phyloP scores from a whole-genome alignment of 768 basidiomycete species.

The Boletus reticulatus region DNA sequence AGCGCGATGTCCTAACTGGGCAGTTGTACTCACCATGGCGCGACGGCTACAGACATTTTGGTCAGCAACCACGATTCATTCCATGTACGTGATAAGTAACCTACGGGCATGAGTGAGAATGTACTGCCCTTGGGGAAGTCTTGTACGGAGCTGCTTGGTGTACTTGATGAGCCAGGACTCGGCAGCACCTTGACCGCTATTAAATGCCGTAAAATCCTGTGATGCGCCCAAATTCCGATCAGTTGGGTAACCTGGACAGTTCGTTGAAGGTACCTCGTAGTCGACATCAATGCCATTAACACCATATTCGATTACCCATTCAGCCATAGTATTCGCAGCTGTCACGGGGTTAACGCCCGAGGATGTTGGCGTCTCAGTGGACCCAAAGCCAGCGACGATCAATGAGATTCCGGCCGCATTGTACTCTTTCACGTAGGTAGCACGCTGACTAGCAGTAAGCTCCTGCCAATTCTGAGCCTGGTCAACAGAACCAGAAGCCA shows the following conservation, averaged over 20 bases:
- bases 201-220: conserved; percentile 33
- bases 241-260: not conserved
- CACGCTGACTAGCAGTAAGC: conserved; percentile 38
- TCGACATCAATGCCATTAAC: conserved; percentile 56
- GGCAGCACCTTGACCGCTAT: conserved; percentile 35
- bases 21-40: conserved; percentile 14
- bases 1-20: not conserved
- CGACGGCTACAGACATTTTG: conserved; percentile 6
- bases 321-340: conserved; percentile 43
- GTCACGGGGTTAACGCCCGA: conserved; percentile 37
- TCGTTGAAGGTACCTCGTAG: conserved; percentile 37
- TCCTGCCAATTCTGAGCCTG: conserved; percentile 45
- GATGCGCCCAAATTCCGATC: not conserved
- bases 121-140: conserved; percentile 33
- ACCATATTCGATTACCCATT: conserved; percentile 45
- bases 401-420: conserved; percentile 55
- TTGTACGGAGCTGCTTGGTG: conserved; percentile 29
- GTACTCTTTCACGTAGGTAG: conserved; percentile 45
- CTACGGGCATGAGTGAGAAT: conserved; percentile 36
- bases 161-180: conserved; percentile 35
- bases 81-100: conserved; percentile 1
- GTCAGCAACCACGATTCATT: not conserved
- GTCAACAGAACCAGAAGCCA: conserved; percentile 41
- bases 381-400: conserved; percentile 55
- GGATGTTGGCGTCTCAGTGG: conserved; percentile 41